Percentiles rank a stretch among this genome's conserved stretches.
Conservation (phyloP, 495 filamentous ascomycete genomes). For the Aspergillus bertholletiae region DNA sequence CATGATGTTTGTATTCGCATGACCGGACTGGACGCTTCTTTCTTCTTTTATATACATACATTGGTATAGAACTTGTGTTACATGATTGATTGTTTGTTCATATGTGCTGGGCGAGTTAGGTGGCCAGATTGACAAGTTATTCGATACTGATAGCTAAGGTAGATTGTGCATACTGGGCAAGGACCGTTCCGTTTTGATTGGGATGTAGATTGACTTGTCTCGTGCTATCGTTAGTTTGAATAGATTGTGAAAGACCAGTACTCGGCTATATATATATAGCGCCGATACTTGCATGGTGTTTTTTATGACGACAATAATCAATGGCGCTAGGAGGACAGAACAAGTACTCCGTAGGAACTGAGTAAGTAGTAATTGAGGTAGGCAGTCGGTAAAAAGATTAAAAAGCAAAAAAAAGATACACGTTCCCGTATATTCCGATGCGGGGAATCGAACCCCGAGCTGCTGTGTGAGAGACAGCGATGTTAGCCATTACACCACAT, state of each 20-base stretch:
- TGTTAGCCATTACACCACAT: constrained; percentile 32
- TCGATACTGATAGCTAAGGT: neutral
- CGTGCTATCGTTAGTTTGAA: too few relatives aligned
- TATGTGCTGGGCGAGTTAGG: neutral
- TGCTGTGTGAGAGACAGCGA: constrained; percentile 28
- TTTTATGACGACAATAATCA: too few relatives aligned
- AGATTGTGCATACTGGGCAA: neutral
- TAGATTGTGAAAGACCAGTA: too few relatives aligned
- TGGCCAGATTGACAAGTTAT: constrained; percentile 1
- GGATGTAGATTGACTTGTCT: too few relatives aligned
- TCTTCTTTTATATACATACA: constrained; percentile 21
- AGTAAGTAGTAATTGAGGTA: too few relatives aligned
- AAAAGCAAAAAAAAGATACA: neutral
- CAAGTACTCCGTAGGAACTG: too few relatives aligned
- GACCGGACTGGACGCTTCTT: constrained; percentile 7
- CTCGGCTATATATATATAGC: too few relatives aligned
- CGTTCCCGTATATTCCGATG: too few relatives aligned
- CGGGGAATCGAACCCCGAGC: constrained; percentile 32
- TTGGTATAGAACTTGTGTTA: constrained; percentile 14
- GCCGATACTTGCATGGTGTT: too few relatives aligned
- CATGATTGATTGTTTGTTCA: neutral
- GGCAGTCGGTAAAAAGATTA: neutral
- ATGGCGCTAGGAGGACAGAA: too few relatives aligned
- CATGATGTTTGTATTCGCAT: constrained; percentile 8
- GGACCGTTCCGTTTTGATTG: too few relatives aligned